Evolutionary conservation across 768 basidiomycete species (phyloP), one percentile per base, ranked within the genome.

Genomic region (Lyophyllum shimeji): DNA sequence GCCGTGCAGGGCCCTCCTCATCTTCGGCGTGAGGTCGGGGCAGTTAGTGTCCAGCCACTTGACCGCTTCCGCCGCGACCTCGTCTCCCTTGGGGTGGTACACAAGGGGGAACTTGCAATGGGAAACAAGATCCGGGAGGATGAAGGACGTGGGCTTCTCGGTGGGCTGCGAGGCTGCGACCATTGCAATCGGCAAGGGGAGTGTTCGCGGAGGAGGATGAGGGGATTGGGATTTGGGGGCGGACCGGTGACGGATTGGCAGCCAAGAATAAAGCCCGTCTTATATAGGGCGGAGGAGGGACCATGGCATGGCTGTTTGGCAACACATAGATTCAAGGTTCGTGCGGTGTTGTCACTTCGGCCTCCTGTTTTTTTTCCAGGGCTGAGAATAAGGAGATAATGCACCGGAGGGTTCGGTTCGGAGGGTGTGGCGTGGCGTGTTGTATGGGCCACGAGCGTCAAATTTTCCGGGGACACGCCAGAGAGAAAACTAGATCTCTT

Each of bases 101-200:
- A 68, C 60, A 9, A 81, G 70, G 27, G 73, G 68, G 63, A 78
- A 83, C 9, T 62, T 71, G 66, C 82, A 83, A 52, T 82, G 76
- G 0, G 76, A 76, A 11, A 84, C 72, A 52, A 84, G 76, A 65
- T 83, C 82, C 34, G 83, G 82, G 50, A 84, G 74, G 53, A 77
- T 72, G 65, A 83, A 85, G 29, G 51, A 60, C 7, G 46, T 46
- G 2, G 53, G 53, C 21, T 49, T 42, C 7, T 23, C 34, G 11
- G 46, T 46, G 2, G 53, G 53, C 21, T 49, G 46, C 7, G 31
- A 43, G 11, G 29, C 7, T 6, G 40, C 33, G 20, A 23, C 15
- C 59, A 57, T 60, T 52, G 50, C 17, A 52, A 37, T n/a, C n/a
- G n/a, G n/a, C n/a, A n/a, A n/a, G n/a, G n/a, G n/a, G n/a, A n/a